Evolutionary conservation across 441 rosid genomes (phyloP), one percentile per base, ranked within the genome.

Genomic region (Gossypium davidsonii): DNA sequence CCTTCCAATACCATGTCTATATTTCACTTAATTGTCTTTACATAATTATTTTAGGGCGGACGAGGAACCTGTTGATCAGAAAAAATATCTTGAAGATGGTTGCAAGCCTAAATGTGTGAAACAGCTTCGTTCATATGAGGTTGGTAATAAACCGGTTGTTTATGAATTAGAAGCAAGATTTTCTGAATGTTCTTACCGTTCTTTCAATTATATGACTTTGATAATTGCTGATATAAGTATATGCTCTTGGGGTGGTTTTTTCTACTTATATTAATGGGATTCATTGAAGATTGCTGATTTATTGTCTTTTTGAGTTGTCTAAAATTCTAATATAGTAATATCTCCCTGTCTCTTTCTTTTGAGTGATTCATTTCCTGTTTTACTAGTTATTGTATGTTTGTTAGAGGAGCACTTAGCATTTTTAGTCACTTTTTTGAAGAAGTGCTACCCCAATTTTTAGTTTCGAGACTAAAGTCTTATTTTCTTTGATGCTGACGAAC

Each of bases 81-180:
- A 85, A 82, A 87, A 79, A 81, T 76, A 79, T 76, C 80, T 87
- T 68, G 93, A 89, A 79, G 93, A 89, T 59, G 66, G 83, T 75
- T 89, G 93, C 89, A 89, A 87, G 61, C 89, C 93, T 15, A 84
- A 83, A 74, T 89, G 93, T 66, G 91, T 85, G 82, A 87, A 79
- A 78, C 85, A 84, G 56, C 83, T 87, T 12, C 83, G 83, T n/a
- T 85, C 80, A 14, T 89, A 89, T 73, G 82, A 87, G 91, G 93
- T 89, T 64, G 0, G 70, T 72, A 28, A 15, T 25, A 42, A 57
- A 60, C 46, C 46, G 42, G 44, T 44, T 58, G 14, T n/a, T 15
- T 42, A 4, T 21, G 9, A 17, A 25, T 48, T 12, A 23, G 28
- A 56, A 25, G 42, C 42, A 23, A 14, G 39, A 31, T 48, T 67